Evolutionary conservation across 1,284 basidiomycete species (phyloP), one percentile per base, ranked within the genome.

Genomic region (Mycosarcoma maydis): DNA sequence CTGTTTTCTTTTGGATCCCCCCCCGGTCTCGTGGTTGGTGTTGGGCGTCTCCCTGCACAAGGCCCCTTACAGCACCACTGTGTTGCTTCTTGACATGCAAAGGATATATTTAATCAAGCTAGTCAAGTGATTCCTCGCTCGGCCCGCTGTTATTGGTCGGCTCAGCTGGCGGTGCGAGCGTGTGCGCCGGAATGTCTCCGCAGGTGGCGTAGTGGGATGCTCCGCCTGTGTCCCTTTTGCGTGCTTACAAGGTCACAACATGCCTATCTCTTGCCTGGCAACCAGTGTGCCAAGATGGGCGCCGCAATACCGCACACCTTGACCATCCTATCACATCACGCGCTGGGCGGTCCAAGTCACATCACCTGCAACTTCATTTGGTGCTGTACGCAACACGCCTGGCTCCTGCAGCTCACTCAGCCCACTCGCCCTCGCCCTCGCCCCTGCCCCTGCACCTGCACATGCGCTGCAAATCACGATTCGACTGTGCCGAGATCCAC

Each of bases 281-380:
- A n/a, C n/a, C n/a, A n/a, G n/a, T n/a, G n/a, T n/a, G n/a, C n/a
- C n/a, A 26, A 26, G 38, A 33, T 34, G 23, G 10, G 27, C 37
- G 36, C 17, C 57, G 57, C 57, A 44, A 20, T 44, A 13, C 57
- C 57, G 57, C 33, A 11, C 23, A 17, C 19, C 13, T 11, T 22
- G 9, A 17, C 36, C 17, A 19, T 6, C 58, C 58, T 54, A 61
- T 61, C 58, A 61, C 47, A 49, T 48, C 50, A 44, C 49, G 34
- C 33, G 38, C 42, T 27, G 24, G n/a, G 16, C 13, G n/a, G n/a
- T 20, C 27, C 16, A 36, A 37, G 39, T 42, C 36, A 20, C 37
- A 38, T 29, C 34, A 9, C 16, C 30, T 47, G n/a, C 14, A 14
- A 39, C 46, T 57, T 59, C 49, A 59, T 52, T 34, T 34, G n/a